Evolutionary conservation across 495 filamentous ascomycete genomes (phyloP).

Genomic region (Aspergillus bertholletiae): DNA sequence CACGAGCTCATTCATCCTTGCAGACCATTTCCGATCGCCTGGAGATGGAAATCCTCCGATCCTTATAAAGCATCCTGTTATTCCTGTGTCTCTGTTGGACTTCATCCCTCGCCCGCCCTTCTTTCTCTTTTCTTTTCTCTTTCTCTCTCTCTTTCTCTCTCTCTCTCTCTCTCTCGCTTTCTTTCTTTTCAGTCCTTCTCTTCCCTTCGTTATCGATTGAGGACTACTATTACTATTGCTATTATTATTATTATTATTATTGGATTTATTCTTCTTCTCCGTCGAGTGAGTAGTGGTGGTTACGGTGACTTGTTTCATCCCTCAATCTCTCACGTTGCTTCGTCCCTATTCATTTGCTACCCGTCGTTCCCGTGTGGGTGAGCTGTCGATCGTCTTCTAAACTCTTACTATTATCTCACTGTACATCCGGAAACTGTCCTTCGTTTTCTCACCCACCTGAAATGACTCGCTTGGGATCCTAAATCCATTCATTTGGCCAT

Average conservation of each 20-base stretch:
- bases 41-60: background rate
- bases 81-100: too few species aligned
- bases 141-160: slow-evolving; percentile 5
- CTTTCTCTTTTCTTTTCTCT: background rate
- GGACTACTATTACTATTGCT: too few species aligned
- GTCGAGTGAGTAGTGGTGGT: too few species aligned
- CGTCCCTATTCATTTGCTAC: background rate
- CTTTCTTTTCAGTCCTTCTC: too few species aligned
- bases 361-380: background rate
- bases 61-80: background rate
- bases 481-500: background rate
- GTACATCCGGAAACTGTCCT: background rate
- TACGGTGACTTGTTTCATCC: background rate
- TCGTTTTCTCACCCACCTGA: background rate
- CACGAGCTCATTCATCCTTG: background rate
- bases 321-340: background rate
- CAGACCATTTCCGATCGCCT: background rate
- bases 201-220: too few species aligned
- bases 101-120: background rate
- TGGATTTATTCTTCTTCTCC: too few species aligned
- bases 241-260: too few species aligned
- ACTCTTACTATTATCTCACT: too few species aligned
- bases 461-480: background rate
- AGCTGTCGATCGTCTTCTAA: background rate
- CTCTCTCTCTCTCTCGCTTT: slow-evolving; percentile 4